These are phyloP conservation scores for Petasospora rhodanensis DNA, from an alignment of 1,139 yeast genomes.

Conservation along the genomic window DNA sequence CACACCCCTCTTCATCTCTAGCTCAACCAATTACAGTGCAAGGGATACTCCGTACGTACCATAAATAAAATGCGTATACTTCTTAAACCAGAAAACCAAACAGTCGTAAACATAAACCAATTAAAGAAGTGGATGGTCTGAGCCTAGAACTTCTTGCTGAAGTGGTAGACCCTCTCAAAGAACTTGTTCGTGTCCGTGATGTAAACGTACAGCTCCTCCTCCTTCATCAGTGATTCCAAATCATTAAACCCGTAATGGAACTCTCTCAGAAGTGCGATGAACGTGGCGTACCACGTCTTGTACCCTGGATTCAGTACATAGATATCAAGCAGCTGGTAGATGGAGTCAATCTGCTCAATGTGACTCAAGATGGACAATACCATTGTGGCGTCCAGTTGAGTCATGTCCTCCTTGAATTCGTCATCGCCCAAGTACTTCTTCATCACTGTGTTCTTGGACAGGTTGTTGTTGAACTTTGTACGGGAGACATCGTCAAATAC, in stretches of 20 bases:
- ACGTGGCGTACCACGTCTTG: constrained; percentile 34
- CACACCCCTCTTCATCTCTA: no score
- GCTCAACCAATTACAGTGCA: neutral
- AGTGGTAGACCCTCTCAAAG: constrained; percentile 29
- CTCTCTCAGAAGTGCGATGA: constrained; percentile 36
- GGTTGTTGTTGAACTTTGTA: constrained; percentile 26
- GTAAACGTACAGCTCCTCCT: constrained; percentile 12
- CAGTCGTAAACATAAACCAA: no score
- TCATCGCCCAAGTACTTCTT: constrained; percentile 19
- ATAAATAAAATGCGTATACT: neutral
- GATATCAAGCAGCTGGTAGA: constrained; percentile 22
- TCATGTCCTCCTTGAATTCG: constrained; percentile 30
- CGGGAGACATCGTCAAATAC: constrained; percentile 27
- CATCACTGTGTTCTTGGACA: constrained; percentile 23
- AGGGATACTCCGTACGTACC: no score
- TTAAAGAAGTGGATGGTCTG: no score
- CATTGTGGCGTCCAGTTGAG: constrained; percentile 25
- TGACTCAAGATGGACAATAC: constrained; percentile 10
- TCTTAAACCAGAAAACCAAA: no score
- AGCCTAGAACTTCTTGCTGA: constrained; percentile 32
- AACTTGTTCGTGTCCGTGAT: constrained; percentile 30
- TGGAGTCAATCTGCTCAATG: constrained; percentile 10
- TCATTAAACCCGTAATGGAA: constrained; percentile 48
- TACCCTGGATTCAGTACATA: constrained; percentile 29
- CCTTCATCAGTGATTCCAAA: constrained; percentile 28